Conservation (phyloP, 257 asterid genomes). For the Linderniella brevidens region DNA sequence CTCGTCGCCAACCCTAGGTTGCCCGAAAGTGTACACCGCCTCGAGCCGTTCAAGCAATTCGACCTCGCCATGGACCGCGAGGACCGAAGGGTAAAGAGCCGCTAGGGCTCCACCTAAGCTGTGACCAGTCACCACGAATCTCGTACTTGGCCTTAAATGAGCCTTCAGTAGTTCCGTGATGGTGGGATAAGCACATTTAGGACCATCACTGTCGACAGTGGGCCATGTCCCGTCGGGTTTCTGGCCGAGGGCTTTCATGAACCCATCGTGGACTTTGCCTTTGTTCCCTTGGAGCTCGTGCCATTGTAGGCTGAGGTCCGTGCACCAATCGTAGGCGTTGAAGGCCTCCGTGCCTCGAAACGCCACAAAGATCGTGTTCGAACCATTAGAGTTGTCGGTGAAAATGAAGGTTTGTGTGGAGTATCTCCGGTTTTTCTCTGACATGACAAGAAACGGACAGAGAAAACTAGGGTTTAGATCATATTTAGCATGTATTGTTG, state of each 20-base stretch:
- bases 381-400: conserved; percentile 60
- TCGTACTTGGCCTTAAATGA: conserved; percentile 54
- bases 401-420: conserved; percentile 82
- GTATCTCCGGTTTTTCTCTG: conserved; percentile 54
- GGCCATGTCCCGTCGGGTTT: conserved; percentile 32
- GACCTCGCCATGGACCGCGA: conserved; percentile 50
- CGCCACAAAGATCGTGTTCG: conserved; percentile 44
- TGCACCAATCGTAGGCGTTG: conserved; percentile 89
- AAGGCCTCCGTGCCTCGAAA: conserved; percentile 83
- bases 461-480: no score
- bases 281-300: conserved; percentile 51
- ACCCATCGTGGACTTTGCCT: conserved; percentile 90
- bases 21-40: conserved; percentile 71
- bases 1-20: conserved; percentile 71
- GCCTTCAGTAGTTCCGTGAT: conserved; percentile 37
- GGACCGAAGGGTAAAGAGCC: conserved; percentile 56
- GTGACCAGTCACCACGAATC: conserved; percentile 73
- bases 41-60: conserved; percentile 36
- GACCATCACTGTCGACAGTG: conserved; percentile 19
- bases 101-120: conserved; percentile 98
- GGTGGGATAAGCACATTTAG: conserved; percentile 45
- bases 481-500: no score
- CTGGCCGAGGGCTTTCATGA: conserved; percentile 83
- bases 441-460: no score
- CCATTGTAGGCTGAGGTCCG: conserved; percentile 92